Evolutionary conservation across 331 rosid species (phyloP).

Genomic region (Telfairia occidentalis): DNA sequence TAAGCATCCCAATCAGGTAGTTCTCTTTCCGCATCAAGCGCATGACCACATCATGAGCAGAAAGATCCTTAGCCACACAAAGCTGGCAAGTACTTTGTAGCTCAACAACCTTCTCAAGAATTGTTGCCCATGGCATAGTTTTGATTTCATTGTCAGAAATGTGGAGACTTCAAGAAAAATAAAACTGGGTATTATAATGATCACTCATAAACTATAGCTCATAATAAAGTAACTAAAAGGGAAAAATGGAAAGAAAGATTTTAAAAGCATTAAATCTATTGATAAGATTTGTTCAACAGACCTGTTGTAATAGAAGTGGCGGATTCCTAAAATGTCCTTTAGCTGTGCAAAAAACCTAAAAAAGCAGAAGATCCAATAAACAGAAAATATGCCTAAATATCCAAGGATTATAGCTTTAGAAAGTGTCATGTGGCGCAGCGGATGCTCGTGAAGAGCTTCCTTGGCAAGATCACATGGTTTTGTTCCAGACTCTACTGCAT

Average conservation of each 20-base stretch:
- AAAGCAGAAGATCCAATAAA: conserved; percentile 87
- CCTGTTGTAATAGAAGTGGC: conserved; percentile 75
- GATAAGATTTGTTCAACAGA: conserved; percentile 15
- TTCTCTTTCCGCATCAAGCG: conserved; percentile 95
- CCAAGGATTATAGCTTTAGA: conserved; percentile 74
- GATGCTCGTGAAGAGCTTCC: conserved; percentile 73
- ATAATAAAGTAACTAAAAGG: neutral
- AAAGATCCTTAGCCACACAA: conserved; percentile 77
- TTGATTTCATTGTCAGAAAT: conserved; percentile 77
- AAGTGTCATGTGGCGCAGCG: conserved; percentile 66
- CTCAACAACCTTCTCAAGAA: conserved; percentile 70
- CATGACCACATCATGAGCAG: conserved; percentile 88
- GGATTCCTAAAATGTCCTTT: conserved; percentile 53
- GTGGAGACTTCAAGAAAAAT: conserved; percentile 54
- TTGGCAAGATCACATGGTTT: conserved; percentile 86
- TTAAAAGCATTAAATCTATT: neutral
- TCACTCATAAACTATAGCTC: neutral
- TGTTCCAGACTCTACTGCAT: conserved; percentile 80
- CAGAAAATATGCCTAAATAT: conserved; percentile 76
- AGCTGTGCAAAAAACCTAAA: conserved; percentile 81
- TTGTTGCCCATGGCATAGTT: conserved; percentile 82
- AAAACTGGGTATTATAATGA: neutral
- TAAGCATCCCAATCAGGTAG: conserved; percentile 84
- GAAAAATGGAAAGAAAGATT: neutral
- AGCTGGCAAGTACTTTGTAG: conserved; percentile 46